Evolutionary conservation across 2,329 filamentous ascomycete genomes (phyloP).

Genomic region (Claviceps citrina): DNA sequence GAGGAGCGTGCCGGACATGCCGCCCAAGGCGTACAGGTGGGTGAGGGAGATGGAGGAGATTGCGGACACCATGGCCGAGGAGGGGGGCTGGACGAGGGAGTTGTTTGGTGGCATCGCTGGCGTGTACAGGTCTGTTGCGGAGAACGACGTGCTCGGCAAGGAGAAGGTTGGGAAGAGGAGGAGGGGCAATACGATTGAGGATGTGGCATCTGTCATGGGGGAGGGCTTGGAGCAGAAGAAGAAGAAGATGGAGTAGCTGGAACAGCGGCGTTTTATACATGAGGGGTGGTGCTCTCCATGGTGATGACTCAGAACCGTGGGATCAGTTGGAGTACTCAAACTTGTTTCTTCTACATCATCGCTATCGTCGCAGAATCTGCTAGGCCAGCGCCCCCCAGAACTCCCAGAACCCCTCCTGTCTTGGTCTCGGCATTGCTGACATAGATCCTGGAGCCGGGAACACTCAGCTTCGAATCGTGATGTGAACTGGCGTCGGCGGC

Average conservation of each 20-base stretch:
- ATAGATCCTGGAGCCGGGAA: conserved; percentile 20
- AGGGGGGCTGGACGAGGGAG: conserved; percentile 43
- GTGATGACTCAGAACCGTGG: no score
- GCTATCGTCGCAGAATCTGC: conserved; percentile 7
- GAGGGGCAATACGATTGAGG: conserved; percentile 40
- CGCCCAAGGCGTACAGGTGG: conserved; percentile 66
- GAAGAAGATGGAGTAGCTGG: conserved; percentile 16
- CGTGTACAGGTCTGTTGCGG: conserved; percentile 45
- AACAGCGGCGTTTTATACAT: background rate
- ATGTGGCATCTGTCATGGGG: conserved; percentile 34
- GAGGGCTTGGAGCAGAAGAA: conserved; percentile 33
- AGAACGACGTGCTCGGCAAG: conserved; percentile 42
- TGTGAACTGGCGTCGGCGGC: conserved; percentile 1
- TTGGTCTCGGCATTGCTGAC: conserved; percentile 4
- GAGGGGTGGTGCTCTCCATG: no score
- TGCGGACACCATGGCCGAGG: conserved; percentile 45
- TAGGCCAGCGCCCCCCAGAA: conserved; percentile 3
- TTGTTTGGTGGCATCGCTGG: conserved; percentile 45
- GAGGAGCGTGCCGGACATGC: conserved; percentile 41
- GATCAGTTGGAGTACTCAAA: no score
- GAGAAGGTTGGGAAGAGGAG: conserved; percentile 42
- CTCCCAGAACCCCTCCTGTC: background rate
- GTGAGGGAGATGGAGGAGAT: conserved; percentile 67
- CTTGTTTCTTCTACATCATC: conserved; percentile 2
- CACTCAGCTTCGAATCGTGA: conserved; percentile 18